phyloP scores from a whole-genome alignment of 768 basidiomycete genomes.

The Lactarius psammicola region DNA sequence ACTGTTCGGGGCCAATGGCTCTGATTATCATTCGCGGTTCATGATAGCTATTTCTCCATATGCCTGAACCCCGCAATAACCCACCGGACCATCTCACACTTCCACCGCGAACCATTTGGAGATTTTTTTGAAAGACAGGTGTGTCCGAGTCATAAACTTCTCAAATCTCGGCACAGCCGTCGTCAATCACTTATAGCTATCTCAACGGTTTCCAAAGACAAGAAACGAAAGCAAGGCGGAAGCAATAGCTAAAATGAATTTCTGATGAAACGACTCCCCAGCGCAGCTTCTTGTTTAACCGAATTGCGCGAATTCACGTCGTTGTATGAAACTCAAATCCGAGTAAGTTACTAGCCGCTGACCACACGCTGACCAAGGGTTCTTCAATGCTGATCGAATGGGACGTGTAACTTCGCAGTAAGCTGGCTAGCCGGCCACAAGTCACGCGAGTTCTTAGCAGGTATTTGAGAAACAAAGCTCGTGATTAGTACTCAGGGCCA shows the following conservation, averaged over 20 bases:
- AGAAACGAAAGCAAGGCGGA: constrained; percentile 38
- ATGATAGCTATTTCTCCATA: constrained; percentile 37
- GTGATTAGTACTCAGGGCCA: constrained; percentile 25
- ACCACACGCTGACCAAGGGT: not conserved
- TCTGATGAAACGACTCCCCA: constrained; percentile 47
- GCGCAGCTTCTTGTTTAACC: constrained; percentile 55
- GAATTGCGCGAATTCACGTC: no score
- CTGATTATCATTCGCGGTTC: constrained; percentile 63
- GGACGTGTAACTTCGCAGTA: not conserved
- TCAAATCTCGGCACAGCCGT: constrained; percentile 54
- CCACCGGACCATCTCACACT: constrained; percentile 68
- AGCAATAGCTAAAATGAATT: constrained; percentile 38
- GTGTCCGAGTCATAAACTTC: constrained; percentile 43
- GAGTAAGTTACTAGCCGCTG: no score
- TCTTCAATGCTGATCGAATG: not conserved
- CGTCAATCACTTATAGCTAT: constrained; percentile 39
- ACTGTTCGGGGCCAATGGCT: constrained; percentile 44
- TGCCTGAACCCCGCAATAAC: constrained; percentile 32
- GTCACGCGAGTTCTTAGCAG: not conserved
- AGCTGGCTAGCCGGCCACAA: not conserved
- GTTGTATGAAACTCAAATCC: no score
- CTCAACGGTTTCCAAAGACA: constrained; percentile 40
- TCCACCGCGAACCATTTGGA: constrained; percentile 71
- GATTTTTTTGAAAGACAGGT: constrained; percentile 43
- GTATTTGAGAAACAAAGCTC: not conserved